Conservation (phyloP, 2,329 filamentous ascomycete genomes). For the Lasiodiplodia hormozganensis region DNA sequence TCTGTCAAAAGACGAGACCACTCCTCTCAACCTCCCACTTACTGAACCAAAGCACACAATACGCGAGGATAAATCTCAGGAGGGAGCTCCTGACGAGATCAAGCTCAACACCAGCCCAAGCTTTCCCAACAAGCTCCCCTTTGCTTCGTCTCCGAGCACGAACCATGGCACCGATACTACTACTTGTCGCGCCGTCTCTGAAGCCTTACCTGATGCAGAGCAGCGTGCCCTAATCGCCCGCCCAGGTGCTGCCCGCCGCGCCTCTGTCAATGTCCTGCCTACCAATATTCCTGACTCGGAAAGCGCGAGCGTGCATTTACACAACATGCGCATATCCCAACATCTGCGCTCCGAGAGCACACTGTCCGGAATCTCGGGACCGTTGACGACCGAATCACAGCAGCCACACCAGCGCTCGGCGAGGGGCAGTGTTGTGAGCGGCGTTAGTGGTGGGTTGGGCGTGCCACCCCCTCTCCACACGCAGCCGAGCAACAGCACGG, state of each 20-base stretch:
- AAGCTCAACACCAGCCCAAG: background rate
- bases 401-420: background rate
- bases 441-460: background rate
- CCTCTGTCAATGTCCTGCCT: slow-evolving; percentile 19
- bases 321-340: slow-evolving; percentile 54
- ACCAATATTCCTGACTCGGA: background rate
- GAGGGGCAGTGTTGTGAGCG: background rate
- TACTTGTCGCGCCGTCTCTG: background rate
- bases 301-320: slow-evolving; percentile 43
- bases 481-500: background rate
- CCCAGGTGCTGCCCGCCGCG: background rate
- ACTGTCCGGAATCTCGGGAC: background rate
- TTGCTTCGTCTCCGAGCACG: background rate
- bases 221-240: slow-evolving; percentile 30
- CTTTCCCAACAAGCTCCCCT: background rate
- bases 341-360: slow-evolving; percentile 49
- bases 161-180: background rate
- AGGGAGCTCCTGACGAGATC: background rate
- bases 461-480: background rate
- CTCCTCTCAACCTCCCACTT: background rate
- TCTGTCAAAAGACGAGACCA: background rate
- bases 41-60: background rate
- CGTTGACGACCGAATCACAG: background rate
- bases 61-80: background rate
- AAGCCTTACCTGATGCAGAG: slow-evolving; percentile 31